A percentile compares a stretch with the other conserved stretches of the same genome.
These are phyloP conservation scores for Cadophora malorum DNA, from an alignment of 2,329 filamentous ascomycete genomes.

Conservation along the genomic window DNA sequence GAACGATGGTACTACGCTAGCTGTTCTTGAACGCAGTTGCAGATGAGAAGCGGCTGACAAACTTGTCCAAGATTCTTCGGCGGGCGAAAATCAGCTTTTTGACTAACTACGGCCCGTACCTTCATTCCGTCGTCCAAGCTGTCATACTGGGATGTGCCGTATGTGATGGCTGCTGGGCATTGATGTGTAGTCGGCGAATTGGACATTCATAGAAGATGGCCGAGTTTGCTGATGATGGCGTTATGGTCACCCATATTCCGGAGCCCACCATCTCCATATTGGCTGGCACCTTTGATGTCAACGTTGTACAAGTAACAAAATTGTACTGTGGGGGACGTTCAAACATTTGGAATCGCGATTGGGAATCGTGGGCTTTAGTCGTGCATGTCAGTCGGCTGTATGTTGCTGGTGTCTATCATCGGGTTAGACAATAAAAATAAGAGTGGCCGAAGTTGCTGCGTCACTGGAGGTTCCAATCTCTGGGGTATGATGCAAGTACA, in stretches of 20 bases:
- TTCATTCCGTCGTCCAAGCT: not conserved
- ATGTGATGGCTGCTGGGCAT: not conserved
- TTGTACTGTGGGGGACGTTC: too few species aligned
- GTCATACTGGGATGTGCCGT: not conserved
- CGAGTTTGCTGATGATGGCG: not conserved
- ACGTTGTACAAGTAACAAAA: too few species aligned
- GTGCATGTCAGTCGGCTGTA: not conserved
- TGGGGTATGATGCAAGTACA: not conserved
- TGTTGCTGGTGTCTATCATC: not conserved
- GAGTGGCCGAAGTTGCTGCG: not conserved
- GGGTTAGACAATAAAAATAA: not conserved
- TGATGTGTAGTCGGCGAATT: not conserved
- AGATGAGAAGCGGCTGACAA: not conserved
- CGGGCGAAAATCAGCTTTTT: not conserved
- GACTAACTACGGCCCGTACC: slow-evolving; percentile 5
- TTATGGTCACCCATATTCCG: too few species aligned
- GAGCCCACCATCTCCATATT: too few species aligned
- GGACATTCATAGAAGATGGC: not conserved
- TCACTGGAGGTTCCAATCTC: not conserved
- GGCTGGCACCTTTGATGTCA: too few species aligned
- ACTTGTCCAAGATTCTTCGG: not conserved
- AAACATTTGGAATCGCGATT: too few species aligned
- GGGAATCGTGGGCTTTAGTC: too few species aligned
- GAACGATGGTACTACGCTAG: too few species aligned
- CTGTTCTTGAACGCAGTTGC: not conserved